These are phyloP conservation scores for Vaccinium myrtillus DNA, from an alignment of 148 eudicot species.

Conservation along the genomic window DNA sequence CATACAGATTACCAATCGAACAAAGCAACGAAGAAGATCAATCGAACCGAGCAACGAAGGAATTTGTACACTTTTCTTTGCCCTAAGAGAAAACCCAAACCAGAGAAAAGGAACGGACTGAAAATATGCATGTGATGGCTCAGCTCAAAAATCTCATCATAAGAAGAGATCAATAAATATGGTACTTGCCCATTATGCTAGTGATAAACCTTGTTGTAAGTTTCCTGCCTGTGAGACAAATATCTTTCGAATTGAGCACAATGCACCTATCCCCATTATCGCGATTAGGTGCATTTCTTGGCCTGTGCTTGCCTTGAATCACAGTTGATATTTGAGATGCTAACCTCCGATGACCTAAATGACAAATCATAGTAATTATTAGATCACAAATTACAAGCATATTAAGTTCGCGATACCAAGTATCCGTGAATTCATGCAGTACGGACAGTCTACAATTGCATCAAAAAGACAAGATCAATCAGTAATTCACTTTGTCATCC, in stretches of 20 bases:
- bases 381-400: too few relatives aligned
- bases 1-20: too few relatives aligned
- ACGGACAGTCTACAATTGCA: too few relatives aligned
- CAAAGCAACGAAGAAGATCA: too few relatives aligned
- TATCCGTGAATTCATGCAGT: not conserved
- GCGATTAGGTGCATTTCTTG: conserved; percentile 72
- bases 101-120: too few relatives aligned
- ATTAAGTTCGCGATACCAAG: not conserved
- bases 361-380: not conserved
- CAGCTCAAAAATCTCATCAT: too few relatives aligned
- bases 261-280: conserved; percentile 96
- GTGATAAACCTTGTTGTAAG: conserved; percentile 71
- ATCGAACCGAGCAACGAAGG: too few relatives aligned
- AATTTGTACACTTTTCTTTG: too few relatives aligned
- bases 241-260: conserved; percentile 55
- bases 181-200: conserved; percentile 90
- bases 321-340: conserved; percentile 80
- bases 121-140: too few relatives aligned
- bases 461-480: too few relatives aligned
- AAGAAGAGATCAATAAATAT: not conserved
- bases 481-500: too few relatives aligned
- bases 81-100: too few relatives aligned
- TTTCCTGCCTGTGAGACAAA: not conserved
- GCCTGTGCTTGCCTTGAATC: conserved; percentile 91
- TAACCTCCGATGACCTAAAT: conserved; percentile 9